Percentiles rank a stretch among this genome's conserved stretches.
Conservation (phyloP, 768 basidiomycete genomes). For the Roridomyces roridus region DNA sequence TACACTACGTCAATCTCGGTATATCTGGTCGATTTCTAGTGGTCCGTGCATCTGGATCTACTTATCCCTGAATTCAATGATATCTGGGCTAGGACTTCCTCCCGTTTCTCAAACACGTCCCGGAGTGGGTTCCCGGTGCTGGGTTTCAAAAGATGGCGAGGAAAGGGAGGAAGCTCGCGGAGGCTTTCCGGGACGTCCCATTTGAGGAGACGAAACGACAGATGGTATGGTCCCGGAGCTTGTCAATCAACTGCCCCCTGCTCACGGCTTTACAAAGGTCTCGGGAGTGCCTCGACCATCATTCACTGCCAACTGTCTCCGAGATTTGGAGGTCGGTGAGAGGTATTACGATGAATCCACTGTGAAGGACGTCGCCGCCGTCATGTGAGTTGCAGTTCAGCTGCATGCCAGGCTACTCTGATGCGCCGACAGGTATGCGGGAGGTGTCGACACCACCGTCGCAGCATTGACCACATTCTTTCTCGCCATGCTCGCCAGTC, state of each 20-base stretch:
- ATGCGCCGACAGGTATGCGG: constrained; percentile 11
- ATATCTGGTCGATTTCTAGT: constrained; percentile 38
- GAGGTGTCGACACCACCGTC: constrained; percentile 41
- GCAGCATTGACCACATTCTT: constrained; percentile 39
- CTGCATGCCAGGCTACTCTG: no score
- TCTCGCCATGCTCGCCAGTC: constrained; percentile 42
- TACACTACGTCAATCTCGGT: constrained; percentile 17
- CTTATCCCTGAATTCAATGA: no score
- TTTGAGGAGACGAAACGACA: constrained; percentile 39
- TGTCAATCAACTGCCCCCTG: neutral
- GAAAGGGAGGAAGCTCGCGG: constrained; percentile 34
- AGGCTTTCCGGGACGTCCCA: constrained; percentile 44
- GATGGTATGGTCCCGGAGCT: constrained; percentile 36
- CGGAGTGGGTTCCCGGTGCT: constrained; percentile 51
- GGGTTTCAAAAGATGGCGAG: constrained; percentile 48
- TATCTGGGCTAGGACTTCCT: constrained; percentile 5
- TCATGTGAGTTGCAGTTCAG: neutral
- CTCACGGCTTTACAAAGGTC: constrained; percentile 12
- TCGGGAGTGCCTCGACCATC: neutral
- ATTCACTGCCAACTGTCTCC: constrained; percentile 4
- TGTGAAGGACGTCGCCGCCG: neutral
- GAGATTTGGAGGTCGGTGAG: constrained; percentile 13
- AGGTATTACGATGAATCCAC: neutral
- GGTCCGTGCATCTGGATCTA: no score
- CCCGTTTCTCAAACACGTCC: constrained; percentile 31